phyloP scores from a whole-genome alignment of 129 eudicot genomes.

The Apium graveolens region DNA sequence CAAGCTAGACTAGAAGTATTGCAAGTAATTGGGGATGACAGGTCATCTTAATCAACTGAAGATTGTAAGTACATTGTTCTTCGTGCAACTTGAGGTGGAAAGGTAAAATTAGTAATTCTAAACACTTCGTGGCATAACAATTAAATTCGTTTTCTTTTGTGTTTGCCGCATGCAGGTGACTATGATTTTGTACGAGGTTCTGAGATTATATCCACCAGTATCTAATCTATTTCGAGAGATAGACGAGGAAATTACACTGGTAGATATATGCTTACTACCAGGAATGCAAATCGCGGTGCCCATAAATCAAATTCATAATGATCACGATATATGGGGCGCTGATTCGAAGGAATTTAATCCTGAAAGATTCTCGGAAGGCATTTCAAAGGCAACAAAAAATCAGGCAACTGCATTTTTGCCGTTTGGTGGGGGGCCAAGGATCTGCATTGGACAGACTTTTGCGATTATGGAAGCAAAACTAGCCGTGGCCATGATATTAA shows the following conservation, averaged over 20 bases:
- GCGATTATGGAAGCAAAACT: too few species aligned
- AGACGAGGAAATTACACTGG: background rate
- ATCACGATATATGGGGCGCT: conserved; percentile 4
- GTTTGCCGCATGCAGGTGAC: too few species aligned
- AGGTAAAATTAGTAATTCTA: background rate
- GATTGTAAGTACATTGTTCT: conserved; percentile 18
- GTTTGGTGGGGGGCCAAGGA: too few species aligned
- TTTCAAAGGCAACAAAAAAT: too few species aligned
- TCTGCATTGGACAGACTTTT: too few species aligned
- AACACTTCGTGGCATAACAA: background rate
- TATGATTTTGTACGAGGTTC: too few species aligned
- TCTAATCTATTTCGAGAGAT: background rate
- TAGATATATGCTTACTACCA: background rate
- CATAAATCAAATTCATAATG: background rate
- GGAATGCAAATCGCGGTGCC: background rate
- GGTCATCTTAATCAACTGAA: conserved; percentile 23
- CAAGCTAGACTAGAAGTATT: conserved; percentile 37
- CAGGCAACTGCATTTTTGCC: too few species aligned
- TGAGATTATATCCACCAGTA: conserved; percentile 10
- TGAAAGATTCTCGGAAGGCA: too few species aligned
- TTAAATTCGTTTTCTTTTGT: background rate
- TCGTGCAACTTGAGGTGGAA: background rate
- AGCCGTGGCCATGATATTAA: too few species aligned
- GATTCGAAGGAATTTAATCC: conserved; percentile 10
- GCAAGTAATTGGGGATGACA: conserved; percentile 14